These are phyloP conservation scores for Podila clonocystis DNA, from an alignment of 192 early-diverging fungal genomes.

Conservation along the genomic window DNA sequence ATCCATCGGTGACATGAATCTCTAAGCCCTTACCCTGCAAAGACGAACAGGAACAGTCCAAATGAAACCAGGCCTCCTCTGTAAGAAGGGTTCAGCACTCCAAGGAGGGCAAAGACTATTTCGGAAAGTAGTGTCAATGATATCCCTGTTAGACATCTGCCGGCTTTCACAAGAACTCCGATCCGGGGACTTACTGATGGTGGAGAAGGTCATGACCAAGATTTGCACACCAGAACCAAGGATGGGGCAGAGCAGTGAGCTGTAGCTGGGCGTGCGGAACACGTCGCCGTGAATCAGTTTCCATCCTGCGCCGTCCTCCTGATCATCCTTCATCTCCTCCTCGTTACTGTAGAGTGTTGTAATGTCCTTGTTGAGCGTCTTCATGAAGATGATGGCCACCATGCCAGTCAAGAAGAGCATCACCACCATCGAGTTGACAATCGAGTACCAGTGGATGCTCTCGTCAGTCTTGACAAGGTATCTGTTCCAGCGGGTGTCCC, in stretches of 20 bases:
- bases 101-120: conserved; percentile 63
- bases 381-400: conserved; percentile 72
- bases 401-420: conserved; percentile 72
- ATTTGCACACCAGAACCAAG: conserved; percentile 81
- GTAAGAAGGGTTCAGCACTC: conserved; percentile 71
- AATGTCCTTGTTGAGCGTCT: conserved; percentile 72
- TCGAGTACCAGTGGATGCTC: conserved; percentile 74
- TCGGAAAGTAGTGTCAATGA: neutral
- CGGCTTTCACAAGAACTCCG: neutral
- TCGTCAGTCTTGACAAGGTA: conserved; percentile 63
- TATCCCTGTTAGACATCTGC: neutral
- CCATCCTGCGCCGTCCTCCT: conserved; percentile 80
- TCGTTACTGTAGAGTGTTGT: conserved; percentile 57
- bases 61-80: conserved; percentile 70
- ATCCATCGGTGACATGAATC: neutral
- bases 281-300: conserved; percentile 83
- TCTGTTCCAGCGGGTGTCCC: conserved; percentile 72
- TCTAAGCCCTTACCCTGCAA: conserved; percentile 50
- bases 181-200: conserved; percentile 42
- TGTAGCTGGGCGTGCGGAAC: conserved; percentile 72
- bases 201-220: conserved; percentile 62
- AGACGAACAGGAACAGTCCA: conserved; percentile 64
- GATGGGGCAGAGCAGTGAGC: conserved; percentile 73
- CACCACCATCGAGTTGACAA: conserved; percentile 75
- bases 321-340: conserved; percentile 66